Conservation (phyloP, 148 eudicot species). For the Fallopia convolvulus region DNA sequence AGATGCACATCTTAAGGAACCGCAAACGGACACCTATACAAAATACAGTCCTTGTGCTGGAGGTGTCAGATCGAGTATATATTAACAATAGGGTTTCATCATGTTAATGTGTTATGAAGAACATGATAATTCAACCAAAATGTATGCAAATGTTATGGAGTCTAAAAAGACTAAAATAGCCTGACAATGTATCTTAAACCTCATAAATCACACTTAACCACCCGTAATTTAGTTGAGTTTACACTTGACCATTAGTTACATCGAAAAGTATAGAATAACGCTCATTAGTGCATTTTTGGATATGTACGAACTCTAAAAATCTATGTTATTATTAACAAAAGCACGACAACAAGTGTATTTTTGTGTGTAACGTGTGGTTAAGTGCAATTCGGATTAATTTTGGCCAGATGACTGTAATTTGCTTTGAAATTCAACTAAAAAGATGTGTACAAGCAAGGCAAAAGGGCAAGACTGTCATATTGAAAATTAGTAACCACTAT, state of each 20-base stretch:
- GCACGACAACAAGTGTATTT: too few species aligned
- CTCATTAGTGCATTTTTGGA: neutral
- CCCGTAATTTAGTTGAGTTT: neutral
- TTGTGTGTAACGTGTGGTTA: too few species aligned
- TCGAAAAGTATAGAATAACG: too few species aligned
- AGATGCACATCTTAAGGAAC: neutral
- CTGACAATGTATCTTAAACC: neutral
- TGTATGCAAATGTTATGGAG: too few species aligned
- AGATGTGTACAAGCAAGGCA: neutral
- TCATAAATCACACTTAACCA: neutral
- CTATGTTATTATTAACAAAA: too few species aligned
- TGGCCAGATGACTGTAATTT: neutral
- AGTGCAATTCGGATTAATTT: neutral
- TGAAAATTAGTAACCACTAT: neutral
- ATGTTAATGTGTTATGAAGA: neutral
- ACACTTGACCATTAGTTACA: neutral
- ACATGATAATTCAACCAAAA: neutral
- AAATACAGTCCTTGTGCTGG: neutral
- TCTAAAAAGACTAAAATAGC: neutral
- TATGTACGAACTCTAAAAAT: too few species aligned
- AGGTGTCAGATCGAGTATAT: neutral
- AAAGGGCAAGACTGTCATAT: constrained; percentile 5
- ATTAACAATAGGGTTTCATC: neutral
- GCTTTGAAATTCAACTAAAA: too few species aligned
- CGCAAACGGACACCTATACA: neutral